Evolutionary conservation across 2,329 filamentous ascomycete species (phyloP).

Genomic region (Trichoderma koningii): DNA sequence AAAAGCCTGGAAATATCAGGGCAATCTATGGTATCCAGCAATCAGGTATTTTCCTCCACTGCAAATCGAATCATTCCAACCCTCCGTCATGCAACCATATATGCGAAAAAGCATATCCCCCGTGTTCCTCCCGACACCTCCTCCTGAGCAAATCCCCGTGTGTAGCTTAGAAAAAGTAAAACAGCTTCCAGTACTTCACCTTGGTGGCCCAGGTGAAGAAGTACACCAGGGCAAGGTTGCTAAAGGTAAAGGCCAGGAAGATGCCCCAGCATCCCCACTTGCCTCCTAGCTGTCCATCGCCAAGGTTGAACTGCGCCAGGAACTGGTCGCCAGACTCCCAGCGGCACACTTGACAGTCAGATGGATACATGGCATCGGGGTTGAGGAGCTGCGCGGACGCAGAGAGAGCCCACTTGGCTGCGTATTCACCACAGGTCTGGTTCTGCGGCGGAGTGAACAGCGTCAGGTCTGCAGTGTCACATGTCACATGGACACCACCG

Average conservation of each 20-base stretch:
- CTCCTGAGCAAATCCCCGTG: too few relatives aligned
- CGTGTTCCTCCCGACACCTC: too few relatives aligned
- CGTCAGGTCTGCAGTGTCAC: conserved; percentile 53
- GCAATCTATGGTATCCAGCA: too few relatives aligned
- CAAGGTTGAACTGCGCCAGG: neutral
- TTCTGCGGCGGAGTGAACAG: conserved; percentile 52
- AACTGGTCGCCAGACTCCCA: neutral
- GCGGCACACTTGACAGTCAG: neutral
- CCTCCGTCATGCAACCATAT: too few relatives aligned
- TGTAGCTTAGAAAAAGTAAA: neutral
- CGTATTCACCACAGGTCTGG: conserved; percentile 60
- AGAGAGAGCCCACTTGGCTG: too few relatives aligned
- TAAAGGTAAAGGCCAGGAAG: neutral
- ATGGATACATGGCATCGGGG: neutral
- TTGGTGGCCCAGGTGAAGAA: neutral
- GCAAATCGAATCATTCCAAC: too few relatives aligned
- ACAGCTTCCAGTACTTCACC: neutral
- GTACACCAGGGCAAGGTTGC: neutral
- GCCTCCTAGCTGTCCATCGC: neutral
- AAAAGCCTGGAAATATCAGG: too few relatives aligned
- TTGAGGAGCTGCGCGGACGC: too few relatives aligned
- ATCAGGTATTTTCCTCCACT: too few relatives aligned
- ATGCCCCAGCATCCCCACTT: conserved; percentile 4
- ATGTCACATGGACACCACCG: conserved; percentile 51
- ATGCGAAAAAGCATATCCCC: too few relatives aligned